Evolutionary conservation across 208 protist species (phyloP).

Genomic region (Naegleria lovaniensis): DNA sequence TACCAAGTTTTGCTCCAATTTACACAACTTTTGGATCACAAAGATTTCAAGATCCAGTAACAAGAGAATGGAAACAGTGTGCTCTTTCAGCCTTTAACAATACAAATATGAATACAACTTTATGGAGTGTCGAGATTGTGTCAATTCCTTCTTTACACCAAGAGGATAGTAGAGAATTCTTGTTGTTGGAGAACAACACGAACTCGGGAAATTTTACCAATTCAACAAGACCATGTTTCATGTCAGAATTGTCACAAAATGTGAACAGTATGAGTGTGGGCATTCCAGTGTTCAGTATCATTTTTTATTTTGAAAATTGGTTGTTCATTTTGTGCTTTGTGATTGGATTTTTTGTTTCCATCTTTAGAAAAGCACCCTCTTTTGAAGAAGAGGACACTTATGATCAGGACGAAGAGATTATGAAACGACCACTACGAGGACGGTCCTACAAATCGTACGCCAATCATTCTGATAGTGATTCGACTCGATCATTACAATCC

Average conservation of each 20-base stretch:
- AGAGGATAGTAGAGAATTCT: no score
- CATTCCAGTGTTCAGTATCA: not conserved
- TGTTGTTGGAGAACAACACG: no score
- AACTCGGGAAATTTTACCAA: not conserved
- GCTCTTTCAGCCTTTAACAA: not conserved
- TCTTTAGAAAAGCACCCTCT: not conserved
- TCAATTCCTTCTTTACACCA: no score
- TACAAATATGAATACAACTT: not conserved
- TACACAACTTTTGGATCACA: conserved; percentile 29
- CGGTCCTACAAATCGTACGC: not conserved
- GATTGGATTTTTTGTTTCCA: not conserved
- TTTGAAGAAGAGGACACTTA: not conserved
- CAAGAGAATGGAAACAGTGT: not conserved
- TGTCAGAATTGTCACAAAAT: not conserved
- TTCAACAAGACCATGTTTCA: not conserved
- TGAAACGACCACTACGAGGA: not conserved
- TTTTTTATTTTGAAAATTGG: conserved; percentile 22
- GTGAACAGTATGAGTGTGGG: not conserved
- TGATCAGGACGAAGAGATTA: not conserved
- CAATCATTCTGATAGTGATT: not conserved
- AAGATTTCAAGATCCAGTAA: not conserved
- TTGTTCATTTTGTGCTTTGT: not conserved
- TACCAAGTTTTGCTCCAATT: conserved; percentile 19
- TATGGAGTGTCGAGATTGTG: no score
- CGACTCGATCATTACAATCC: not conserved